Percentiles rank a stretch among this genome's conserved stretches.
Conservation (phyloP, 202 grass and related monocot genomes). For the Panicum virgatum region DNA sequence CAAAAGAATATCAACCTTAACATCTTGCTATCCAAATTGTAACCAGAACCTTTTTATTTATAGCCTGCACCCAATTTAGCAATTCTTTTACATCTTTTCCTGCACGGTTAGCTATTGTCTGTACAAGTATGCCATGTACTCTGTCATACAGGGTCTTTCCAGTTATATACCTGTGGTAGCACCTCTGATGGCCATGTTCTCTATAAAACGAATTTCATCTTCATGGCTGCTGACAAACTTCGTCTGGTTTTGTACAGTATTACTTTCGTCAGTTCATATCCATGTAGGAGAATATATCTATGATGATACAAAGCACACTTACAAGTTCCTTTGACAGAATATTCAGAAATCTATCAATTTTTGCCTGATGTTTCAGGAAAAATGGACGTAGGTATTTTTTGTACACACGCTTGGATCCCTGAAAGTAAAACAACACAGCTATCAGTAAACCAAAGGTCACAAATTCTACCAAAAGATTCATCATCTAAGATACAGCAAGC, state of each 20-base stretch:
- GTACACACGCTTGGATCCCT: constrained; percentile 96
- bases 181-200: constrained; percentile 59
- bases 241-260: constrained; percentile 48
- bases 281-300: background rate
- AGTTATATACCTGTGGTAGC: constrained; percentile 57
- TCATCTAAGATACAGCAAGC: background rate
- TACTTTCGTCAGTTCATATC: constrained; percentile 33
- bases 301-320: constrained; percentile 37
- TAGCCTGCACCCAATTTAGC: background rate
- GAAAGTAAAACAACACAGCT: constrained; percentile 23
- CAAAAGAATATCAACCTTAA: background rate
- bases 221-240: constrained; percentile 81
- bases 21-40: background rate
- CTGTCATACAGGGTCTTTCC: constrained; percentile 7
- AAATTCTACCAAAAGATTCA: background rate
- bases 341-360: constrained; percentile 76
- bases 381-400: constrained; percentile 66
- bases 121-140: constrained; percentile 13
- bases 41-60: constrained; percentile 12
- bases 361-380: constrained; percentile 84
- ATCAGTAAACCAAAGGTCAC: background rate
- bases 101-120: background rate
- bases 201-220: constrained; percentile 75
- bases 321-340: constrained; percentile 78
- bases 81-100: background rate